A percentile compares a stretch with the other conserved stretches of the same genome.
Conservation (phyloP, 805 yeast species). For the Spathaspora passalidarum region DNA sequence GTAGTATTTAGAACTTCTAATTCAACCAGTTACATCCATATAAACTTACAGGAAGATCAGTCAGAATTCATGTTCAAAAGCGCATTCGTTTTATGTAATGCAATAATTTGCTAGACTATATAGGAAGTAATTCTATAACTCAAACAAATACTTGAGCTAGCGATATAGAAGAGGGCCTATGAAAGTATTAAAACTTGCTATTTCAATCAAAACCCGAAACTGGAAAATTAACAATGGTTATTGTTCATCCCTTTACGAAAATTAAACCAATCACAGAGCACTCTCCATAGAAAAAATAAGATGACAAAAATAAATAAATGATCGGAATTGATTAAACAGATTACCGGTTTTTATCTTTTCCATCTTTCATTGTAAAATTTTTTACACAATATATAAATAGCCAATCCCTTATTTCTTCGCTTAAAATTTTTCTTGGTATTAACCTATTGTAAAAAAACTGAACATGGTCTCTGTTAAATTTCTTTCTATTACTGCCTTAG, state of each 20-base stretch:
- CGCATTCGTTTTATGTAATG: no score
- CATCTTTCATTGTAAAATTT: background rate
- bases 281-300: background rate
- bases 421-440: conserved; percentile 1
- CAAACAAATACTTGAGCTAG: no score
- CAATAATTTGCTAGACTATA: no score
- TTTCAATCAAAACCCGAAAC: background rate
- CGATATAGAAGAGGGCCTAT: no score
- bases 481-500: conserved; percentile 4
- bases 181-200: background rate
- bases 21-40: no score
- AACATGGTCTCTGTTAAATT: conserved; percentile 10
- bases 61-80: no score
- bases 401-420: background rate
- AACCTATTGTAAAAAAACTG: background rate
- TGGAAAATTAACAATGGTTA: background rate
- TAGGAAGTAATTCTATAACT: no score
- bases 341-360: background rate
- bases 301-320: background rate
- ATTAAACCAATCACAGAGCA: background rate
- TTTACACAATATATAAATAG: background rate
- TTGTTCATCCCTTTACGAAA: background rate
- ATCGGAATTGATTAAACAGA: background rate
- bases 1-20: no score
- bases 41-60: no score